phyloP scores from a whole-genome alignment of 352 stramenopile species.

The Globisporangium sylvaticum region DNA sequence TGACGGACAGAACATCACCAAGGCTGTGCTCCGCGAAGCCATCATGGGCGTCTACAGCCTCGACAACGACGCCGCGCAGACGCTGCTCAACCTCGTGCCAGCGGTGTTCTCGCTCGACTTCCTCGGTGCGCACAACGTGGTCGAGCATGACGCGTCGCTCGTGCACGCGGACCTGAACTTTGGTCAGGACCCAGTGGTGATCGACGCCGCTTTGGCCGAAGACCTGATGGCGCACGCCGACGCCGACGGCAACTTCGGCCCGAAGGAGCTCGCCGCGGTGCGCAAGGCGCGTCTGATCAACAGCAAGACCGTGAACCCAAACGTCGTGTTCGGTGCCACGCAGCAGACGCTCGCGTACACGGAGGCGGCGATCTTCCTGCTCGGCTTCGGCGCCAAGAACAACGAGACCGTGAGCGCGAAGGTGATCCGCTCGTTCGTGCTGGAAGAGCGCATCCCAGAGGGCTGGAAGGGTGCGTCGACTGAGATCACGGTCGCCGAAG shows the following conservation, averaged over 20 bases:
- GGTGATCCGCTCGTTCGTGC: slow-evolving; percentile 24
- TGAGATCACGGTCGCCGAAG: slow-evolving; percentile 21
- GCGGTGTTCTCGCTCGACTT: slow-evolving; percentile 42
- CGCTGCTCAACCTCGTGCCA: slow-evolving; percentile 29
- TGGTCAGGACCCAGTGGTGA: neutral
- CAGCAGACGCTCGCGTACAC: slow-evolving; percentile 32
- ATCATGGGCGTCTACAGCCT: slow-evolving; percentile 50
- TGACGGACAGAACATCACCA: slow-evolving; percentile 47
- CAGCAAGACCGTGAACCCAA: slow-evolving; percentile 31
- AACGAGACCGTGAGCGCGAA: slow-evolving; percentile 26
- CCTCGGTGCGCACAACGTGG: slow-evolving; percentile 43
- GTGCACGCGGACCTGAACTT: neutral
- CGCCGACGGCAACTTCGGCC: neutral
- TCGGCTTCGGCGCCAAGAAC: slow-evolving; percentile 29
- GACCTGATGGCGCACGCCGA: neutral
- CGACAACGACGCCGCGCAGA: slow-evolving; percentile 29
- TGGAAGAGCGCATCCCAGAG: slow-evolving; percentile 32
- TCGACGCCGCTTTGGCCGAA: neutral
- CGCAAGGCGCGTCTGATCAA: slow-evolving; percentile 28
- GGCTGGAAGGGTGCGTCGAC: slow-evolving; percentile 20
- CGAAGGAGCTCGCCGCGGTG: slow-evolving; percentile 23
- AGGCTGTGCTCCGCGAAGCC: slow-evolving; percentile 27
- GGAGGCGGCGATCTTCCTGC: slow-evolving; percentile 32
- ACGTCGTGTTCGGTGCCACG: slow-evolving; percentile 30
- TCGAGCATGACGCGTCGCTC: slow-evolving; percentile 65